These are phyloP conservation scores for Cryptococcus sp. DNA, from an alignment of 1,284 basidiomycete genomes.

Conservation along the genomic window DNA sequence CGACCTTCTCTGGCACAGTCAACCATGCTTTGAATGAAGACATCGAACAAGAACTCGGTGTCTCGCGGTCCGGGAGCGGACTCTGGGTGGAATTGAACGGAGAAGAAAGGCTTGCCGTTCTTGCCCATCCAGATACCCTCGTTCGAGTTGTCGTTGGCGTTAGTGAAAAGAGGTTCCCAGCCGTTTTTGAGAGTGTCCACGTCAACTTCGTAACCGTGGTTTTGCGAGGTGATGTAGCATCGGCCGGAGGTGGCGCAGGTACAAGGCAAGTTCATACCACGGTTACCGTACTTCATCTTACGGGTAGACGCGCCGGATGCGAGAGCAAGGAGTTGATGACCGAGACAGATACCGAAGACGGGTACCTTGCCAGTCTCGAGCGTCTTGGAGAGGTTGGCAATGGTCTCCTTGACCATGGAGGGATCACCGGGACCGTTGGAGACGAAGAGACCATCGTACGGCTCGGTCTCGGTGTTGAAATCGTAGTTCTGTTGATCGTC, in stretches of 20 bases:
- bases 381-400: conserved; percentile 69
- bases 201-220: conserved; percentile 98
- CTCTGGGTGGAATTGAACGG: conserved; percentile 99
- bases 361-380: conserved; percentile 76
- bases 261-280: conserved; percentile 98
- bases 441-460: conserved; percentile 93
- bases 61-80: conserved; percentile 97
- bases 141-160: conserved; percentile 96
- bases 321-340: conserved; percentile 94
- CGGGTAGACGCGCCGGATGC: conserved; percentile 91
- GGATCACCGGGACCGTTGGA: conserved; percentile 99
- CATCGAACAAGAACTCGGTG: conserved; percentile 98
- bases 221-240: conserved; percentile 99
- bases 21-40: conserved; percentile 86
- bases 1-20: conserved; percentile 72
- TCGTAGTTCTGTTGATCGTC: conserved; percentile 67
- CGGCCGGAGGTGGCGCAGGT: conserved; percentile 90
- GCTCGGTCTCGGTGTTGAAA: conserved; percentile 73
- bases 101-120: conserved; percentile 83
- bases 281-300: conserved; percentile 99
- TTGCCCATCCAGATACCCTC: conserved; percentile 94
- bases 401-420: conserved; percentile 75
- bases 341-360: conserved; percentile 98
- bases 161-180: conserved; percentile 93
- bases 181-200: conserved; percentile 72